phyloP scores from a whole-genome alignment of 2,329 filamentous ascomycete species.

The Aureobasidium subglaciale region DNA sequence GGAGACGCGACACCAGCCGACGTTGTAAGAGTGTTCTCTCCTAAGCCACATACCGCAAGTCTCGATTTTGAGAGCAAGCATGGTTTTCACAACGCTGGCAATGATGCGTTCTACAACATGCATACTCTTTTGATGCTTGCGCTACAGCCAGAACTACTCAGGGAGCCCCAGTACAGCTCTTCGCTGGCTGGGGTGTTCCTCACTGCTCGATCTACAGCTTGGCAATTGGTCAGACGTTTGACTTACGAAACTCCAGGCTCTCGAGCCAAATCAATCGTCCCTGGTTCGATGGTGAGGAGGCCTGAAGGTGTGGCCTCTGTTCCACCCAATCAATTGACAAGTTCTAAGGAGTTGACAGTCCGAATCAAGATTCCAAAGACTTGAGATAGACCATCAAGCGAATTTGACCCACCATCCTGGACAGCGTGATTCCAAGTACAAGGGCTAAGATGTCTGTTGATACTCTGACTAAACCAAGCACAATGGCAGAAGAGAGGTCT shows the following conservation, averaged over 20 bases:
- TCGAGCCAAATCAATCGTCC: not conserved
- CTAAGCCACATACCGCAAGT: not conserved
- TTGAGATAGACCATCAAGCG: too few relatives aligned
- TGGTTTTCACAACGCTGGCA: constrained; percentile 35
- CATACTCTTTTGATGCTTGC: constrained; percentile 22
- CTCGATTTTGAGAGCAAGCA: not conserved
- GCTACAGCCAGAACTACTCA: constrained; percentile 11
- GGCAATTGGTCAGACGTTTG: not conserved
- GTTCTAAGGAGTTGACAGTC: not conserved
- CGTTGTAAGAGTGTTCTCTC: not conserved
- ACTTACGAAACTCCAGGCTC: not conserved
- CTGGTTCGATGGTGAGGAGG: not conserved
- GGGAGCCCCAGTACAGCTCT: not conserved
- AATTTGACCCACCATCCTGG: too few relatives aligned
- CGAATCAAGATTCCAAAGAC: not conserved
- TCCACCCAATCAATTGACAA: not conserved
- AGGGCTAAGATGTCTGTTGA: too few relatives aligned
- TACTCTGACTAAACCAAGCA: too few relatives aligned
- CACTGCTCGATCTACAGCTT: not conserved
- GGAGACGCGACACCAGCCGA: not conserved
- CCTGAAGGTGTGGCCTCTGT: not conserved
- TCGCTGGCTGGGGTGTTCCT: not conserved
- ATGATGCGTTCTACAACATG: constrained; percentile 28
- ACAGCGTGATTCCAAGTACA: too few relatives aligned
- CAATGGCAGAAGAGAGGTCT: too few relatives aligned